Base-by-base conservation (phyloP, 2,329 filamentous ascomycete species). In the Sporothrix humicola region DNA sequence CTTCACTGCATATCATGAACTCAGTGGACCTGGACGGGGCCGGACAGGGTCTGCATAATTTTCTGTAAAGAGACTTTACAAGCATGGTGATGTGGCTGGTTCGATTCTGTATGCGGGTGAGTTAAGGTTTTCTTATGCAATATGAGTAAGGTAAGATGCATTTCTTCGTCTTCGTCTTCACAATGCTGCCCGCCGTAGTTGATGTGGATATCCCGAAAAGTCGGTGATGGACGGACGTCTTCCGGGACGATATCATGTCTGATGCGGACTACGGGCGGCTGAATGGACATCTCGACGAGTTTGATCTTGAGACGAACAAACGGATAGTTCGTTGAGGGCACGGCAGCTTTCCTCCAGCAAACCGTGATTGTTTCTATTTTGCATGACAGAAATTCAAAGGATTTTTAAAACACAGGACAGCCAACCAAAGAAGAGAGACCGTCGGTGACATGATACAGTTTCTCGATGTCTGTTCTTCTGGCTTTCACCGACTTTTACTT, bases 401-500 rank as follows among this genome's bases (percentile, higher is more conserved):
- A 37, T 7, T 17, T 17, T 26, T 15, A 37, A n/a, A 15, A 59
- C 52, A 56, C 7, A 23, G 23, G 10, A 37, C 4, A 26, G 8
- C 13, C 23, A 31, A 5, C 17, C 23, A 13, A 6, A 13, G 20
- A 12, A 31, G 37, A 63, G 59, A 63, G 59, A 9, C 59, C 61
- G 5, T 48, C 61, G 59, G 37, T 48, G 37, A 46, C 42, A 48
- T 66, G 42, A 66, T 48, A 3, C 42, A 8, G 42, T 46, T 5
- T 37, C 31, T 37, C 3, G 31, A 2, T 37, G 31, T 37, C 31
- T 37, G 31, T 37, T 31, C 5, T 5, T 46, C 17, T 26, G 42
- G 46, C 61, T 66, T 66, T 66, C 61, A 66, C 61, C 61, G 61
- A 66, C 61, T 66, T 66, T 66, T 65, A 6, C 8, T n/a, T 9